Percentiles rank a stretch among this genome's conserved stretches.
Conservation (phyloP, 257 asterid species). For the Prunella vulgaris region DNA sequence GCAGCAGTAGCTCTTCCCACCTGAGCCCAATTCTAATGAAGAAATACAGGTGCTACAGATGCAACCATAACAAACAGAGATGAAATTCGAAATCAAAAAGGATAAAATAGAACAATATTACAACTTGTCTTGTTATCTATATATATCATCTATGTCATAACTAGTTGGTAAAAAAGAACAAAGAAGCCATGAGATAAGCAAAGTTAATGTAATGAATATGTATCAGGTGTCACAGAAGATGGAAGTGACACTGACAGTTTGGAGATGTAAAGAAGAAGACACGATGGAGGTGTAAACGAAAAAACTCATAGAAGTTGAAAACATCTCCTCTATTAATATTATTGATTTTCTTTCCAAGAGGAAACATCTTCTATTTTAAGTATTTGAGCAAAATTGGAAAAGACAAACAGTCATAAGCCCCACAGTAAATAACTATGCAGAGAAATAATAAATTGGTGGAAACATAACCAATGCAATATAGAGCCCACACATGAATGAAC, state of each 20-base stretch:
- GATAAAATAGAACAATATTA: background rate
- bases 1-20: background rate
- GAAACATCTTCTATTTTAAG: background rate
- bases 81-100: background rate
- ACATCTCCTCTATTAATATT: background rate
- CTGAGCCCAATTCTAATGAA: no score
- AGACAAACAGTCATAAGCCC: background rate
- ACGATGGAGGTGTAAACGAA: background rate
- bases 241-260: background rate
- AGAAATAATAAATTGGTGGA: background rate
- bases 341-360: background rate
- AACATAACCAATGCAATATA: background rate
- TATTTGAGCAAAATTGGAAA: background rate
- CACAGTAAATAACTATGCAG: background rate
- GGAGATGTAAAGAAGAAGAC: background rate
- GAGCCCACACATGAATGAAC: background rate
- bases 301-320: background rate
- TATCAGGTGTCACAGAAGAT: background rate
- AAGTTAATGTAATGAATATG: background rate
- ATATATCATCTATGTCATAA: background rate
- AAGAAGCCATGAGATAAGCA: background rate
- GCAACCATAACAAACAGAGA: background rate
- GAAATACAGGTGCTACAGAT: no score
- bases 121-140: background rate
- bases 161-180: background rate